Evolutionary conservation across 2,329 filamentous ascomycete species (phyloP).

Genomic region (Aspergillus sp.): DNA sequence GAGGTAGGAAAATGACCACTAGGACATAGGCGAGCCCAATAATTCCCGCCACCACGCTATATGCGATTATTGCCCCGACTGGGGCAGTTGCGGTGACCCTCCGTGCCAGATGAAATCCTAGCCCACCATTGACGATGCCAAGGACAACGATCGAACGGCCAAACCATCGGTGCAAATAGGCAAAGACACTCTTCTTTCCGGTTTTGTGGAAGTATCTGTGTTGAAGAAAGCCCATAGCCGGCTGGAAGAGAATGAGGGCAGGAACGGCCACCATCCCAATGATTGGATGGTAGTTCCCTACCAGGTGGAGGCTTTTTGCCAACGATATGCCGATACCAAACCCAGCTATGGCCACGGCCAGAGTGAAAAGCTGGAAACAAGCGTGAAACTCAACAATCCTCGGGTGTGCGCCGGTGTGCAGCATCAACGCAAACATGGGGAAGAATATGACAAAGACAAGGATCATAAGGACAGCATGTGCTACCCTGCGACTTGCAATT

Average conservation of each 20-base stretch:
- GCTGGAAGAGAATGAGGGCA: conserved; percentile 56
- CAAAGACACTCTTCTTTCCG: conserved; percentile 44
- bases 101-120: conserved; percentile 50
- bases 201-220: conserved; percentile 51
- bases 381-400: conserved; percentile 13
- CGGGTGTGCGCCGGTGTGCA: conserved; percentile 9
- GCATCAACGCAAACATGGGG: conserved; percentile 20
- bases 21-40: not conserved
- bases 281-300: conserved; percentile 48
- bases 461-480: conserved; percentile 26
- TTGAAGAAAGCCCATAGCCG: conserved; percentile 51
- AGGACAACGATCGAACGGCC: conserved; percentile 51
- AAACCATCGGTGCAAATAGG: conserved; percentile 55
- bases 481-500: not conserved
- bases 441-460: conserved; percentile 24
- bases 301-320: conserved; percentile 36
- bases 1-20: not conserved
- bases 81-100: conserved; percentile 1
- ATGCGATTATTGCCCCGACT: not conserved
- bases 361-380: conserved; percentile 44
- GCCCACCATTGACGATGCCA: conserved; percentile 57
- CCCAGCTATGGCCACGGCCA: conserved; percentile 47
- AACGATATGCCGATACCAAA: conserved; percentile 53
- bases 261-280: conserved; percentile 54
- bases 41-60: not conserved